Evolutionary conservation across 345 rosid genomes (phyloP), one percentile per base, ranked within the genome.

Genomic region (Cardamine chenopodiifolia): DNA sequence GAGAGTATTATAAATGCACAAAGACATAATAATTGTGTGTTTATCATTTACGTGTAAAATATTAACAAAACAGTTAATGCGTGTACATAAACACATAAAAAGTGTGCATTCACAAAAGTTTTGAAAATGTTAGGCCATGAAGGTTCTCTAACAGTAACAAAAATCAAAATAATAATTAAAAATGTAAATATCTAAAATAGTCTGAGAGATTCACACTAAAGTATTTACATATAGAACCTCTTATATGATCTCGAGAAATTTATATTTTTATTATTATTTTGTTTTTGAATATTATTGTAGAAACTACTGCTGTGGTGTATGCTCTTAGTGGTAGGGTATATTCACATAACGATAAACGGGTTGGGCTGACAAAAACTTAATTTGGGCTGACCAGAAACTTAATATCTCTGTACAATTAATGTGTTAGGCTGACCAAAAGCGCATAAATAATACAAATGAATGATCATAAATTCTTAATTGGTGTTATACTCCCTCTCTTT

Each of bases 71-170:
- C 56, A 29, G 9, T 5, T 57, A 44, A 44, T 8, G 73, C 56
- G 57, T 44, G 65, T 12, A 29, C 45, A 48, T 14, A 4, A 31
- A 49, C 54, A 34, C 48, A 66, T 2, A 19, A 66, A 42, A 68
- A 18, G 42, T 69, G 64, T 69, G 73, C 14, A 19, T 44, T 55
- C 40, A 68, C 18, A 39, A 54, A 68, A 55, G 19, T 26, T 19
- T 54, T 39, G 7, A 39, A 54, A 34, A 11, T 55, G 10, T 22
- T 20, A 25, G n/a, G 22, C n/a, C n/a, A n/a, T n/a, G n/a, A n/a
- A n/a, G n/a, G n/a, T n/a, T n/a, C n/a, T n/a, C n/a, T n/a, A n/a
- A n/a, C n/a, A n/a, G n/a, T n/a, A n/a, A n/a, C n/a, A n/a, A n/a
- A n/a, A n/a, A n/a, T n/a, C n/a, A n/a, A n/a, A n/a, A n/a, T n/a